A percentile compares a stretch with the other conserved stretches of the same genome.
These are phyloP conservation scores for Globisporangium emineosum DNA, from an alignment of 352 stramenopile species.

Conservation along the genomic window DNA sequence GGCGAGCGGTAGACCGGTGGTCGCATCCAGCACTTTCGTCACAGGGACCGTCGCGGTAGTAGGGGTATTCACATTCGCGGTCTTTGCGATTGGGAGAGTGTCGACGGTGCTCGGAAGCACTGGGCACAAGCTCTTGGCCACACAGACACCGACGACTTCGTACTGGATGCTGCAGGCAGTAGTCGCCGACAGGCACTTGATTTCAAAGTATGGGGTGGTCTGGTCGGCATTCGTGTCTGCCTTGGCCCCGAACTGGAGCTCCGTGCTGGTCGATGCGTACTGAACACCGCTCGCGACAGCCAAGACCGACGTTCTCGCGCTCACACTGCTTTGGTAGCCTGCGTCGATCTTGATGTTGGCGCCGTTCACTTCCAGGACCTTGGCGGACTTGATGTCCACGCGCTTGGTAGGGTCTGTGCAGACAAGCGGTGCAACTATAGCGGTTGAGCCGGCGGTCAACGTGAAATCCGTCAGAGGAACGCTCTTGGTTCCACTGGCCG, in stretches of 20 bases:
- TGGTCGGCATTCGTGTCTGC: background rate
- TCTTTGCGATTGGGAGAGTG: background rate
- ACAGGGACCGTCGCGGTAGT: background rate
- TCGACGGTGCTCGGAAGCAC: background rate
- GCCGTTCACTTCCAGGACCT: background rate
- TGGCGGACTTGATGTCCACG: background rate
- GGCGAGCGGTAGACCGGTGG: background rate
- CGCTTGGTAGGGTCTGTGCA: background rate
- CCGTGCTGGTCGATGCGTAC: background rate
- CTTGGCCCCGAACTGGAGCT: background rate
- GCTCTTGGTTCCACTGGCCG: background rate
- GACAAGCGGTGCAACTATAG: too few relatives aligned
- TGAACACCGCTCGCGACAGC: background rate
- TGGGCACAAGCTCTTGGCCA: background rate
- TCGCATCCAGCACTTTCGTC: background rate
- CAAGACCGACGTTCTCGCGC: background rate
- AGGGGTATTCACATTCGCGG: background rate
- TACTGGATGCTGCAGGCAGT: background rate
- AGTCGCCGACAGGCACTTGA: background rate
- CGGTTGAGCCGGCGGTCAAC: too few relatives aligned
- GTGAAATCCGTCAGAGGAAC: background rate
- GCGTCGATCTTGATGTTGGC: background rate
- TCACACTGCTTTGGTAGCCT: background rate
- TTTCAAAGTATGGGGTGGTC: background rate
- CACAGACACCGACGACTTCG: background rate